Evolutionary conservation across 495 filamentous ascomycete species (phyloP), one percentile per base, ranked within the genome.

Genomic region (Friedmanniomyces simplex): DNA sequence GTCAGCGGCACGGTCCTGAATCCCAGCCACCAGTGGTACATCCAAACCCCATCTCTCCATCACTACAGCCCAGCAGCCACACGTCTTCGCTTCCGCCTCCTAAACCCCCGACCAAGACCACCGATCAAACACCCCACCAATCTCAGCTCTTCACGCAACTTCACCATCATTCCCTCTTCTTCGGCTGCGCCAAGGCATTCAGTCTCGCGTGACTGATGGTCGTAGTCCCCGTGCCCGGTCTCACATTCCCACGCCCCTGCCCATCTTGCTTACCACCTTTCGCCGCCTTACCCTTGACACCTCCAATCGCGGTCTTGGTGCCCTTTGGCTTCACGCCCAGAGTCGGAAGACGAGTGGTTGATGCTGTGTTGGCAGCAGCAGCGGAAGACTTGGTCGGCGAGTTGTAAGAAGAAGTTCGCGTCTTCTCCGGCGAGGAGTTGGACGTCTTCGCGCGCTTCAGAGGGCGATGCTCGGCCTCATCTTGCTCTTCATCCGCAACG

Each of bases 151-250:
- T 49, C 11, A 16, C 14, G 14, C 39, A 43, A 5, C 14, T n/a
- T 8, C 34, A 8, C 8, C 34, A 43, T 62, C 54, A 63, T 24
- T 32, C 57, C 22, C 56, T 54, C 39, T 51, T 52, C 64, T 71
- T 73, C 10, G 71, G 71, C 51, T 63, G 67, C 13, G 71, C 65
- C 0, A 73, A 61, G 37, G 68, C 60, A 54, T 67, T 67, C 58
- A 73, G 45, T 50, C 71, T 66, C 1, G 68, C 69, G 60, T 58
- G 62, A 45, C 63, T 70, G 46, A 73, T 62, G 39, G 57, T 66
- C 20, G 39, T 34, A 3, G 16, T 54, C 2, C 28, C 10, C 28
- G n/a, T 32, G 28, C 28, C 28, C 10, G 34, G 5, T 6, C 25
- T 50, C 47, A 10, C 47, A 28, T 55, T 63, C 53, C 21, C 24